phyloP scores from a whole-genome alignment of 495 filamentous ascomycete genomes.

The Penicillium cinerascens region DNA sequence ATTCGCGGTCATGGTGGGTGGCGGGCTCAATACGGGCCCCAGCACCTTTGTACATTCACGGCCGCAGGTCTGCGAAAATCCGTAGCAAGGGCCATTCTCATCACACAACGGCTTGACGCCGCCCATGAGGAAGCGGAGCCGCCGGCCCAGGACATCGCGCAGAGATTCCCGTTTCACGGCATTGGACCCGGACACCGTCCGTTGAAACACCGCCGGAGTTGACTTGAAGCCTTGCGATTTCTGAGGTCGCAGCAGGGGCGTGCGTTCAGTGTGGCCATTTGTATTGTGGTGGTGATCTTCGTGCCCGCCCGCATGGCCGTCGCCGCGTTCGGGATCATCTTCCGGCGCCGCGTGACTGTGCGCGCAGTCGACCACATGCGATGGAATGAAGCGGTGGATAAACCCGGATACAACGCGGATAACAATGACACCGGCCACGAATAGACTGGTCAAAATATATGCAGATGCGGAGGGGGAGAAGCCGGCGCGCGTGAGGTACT shows the following conservation, averaged over 20 bases:
- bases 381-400: conserved; percentile 80
- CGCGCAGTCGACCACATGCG: conserved; percentile 91
- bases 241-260: conserved; percentile 37
- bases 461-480: conserved; percentile 63
- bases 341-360: conserved; percentile 60
- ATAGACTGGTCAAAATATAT: conserved; percentile 71
- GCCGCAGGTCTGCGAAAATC: conserved; percentile 81
- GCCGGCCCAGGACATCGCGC: conserved; percentile 38
- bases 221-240: conserved; percentile 20
- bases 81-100: conserved; percentile 72
- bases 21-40: conserved; percentile 3
- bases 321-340: conserved; percentile 31
- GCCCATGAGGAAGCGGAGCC: conserved; percentile 62
- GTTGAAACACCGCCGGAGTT: conserved; percentile 23
- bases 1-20: conserved; percentile 7
- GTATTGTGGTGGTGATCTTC: conserved; percentile 17
- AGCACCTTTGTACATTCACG: conserved; percentile 61
- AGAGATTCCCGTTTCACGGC: conserved; percentile 33
- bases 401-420: conserved; percentile 78
- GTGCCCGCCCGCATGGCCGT: conserved; percentile 10
- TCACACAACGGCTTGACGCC: conserved; percentile 69
- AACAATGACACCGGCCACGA: conserved; percentile 75
- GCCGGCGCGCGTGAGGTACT: conserved; percentile 66
- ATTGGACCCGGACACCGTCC: background rate
- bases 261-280: conserved; percentile 37